Evolutionary conservation across 2,329 filamentous ascomycete species (phyloP).

Genomic region (Aureobasidium leucospermi): DNA sequence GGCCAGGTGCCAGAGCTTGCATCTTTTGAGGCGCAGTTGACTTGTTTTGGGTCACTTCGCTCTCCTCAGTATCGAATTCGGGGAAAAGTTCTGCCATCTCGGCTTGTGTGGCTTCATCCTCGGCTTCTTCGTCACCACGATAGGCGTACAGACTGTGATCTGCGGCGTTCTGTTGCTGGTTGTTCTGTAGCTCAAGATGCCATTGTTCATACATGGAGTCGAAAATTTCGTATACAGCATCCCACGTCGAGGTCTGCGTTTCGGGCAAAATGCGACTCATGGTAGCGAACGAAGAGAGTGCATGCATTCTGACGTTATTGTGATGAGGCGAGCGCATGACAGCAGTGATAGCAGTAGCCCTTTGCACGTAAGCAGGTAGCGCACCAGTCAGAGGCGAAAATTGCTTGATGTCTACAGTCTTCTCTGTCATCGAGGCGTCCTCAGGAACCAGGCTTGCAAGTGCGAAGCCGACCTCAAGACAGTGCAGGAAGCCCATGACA

Average conservation of each 20-base stretch:
- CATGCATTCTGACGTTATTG: conserved; percentile 10
- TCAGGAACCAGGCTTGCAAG: conserved; percentile 2
- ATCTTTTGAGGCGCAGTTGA: conserved; percentile 9
- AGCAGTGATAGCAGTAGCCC: not conserved
- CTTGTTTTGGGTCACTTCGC: not conserved
- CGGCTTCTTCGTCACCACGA: conserved; percentile 66
- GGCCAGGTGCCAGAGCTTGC: conserved; percentile 20
- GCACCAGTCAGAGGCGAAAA: conserved; percentile 12
- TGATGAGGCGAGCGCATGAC: conserved; percentile 5
- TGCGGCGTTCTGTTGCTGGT: conserved; percentile 66
- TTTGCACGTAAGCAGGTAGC: not conserved
- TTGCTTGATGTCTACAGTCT: not conserved
- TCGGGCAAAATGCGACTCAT: conserved; percentile 4
- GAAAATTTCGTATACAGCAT: conserved; percentile 6
- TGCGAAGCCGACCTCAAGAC: conserved; percentile 59
- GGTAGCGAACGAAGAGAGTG: conserved; percentile 7
- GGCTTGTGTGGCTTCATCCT: conserved; percentile 64
- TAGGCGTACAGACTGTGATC: conserved; percentile 78
- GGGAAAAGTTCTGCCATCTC: conserved; percentile 81
- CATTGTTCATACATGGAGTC: conserved; percentile 64
- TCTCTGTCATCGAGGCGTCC: not conserved
- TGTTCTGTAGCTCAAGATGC: conserved; percentile 67
- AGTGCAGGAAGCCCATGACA: conserved; percentile 69
- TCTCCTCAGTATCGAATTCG: conserved; percentile 53
- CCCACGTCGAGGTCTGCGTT: not conserved